Evolutionary conservation across 352 stramenopile species (phyloP).

Genomic region (Phytophthora palmivora): DNA sequence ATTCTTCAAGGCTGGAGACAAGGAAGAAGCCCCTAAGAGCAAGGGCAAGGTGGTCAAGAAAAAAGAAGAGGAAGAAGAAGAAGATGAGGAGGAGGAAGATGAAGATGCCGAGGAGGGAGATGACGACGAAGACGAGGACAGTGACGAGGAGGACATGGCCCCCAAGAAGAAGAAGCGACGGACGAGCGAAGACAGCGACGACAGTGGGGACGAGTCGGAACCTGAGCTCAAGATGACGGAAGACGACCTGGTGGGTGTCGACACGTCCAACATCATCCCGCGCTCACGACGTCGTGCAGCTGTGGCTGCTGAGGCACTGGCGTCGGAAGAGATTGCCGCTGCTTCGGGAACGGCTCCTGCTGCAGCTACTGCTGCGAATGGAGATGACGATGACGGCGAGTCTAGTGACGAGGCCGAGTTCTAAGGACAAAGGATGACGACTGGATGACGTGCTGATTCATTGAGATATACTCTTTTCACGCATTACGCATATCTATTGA

Average conservation of each 20-base stretch:
- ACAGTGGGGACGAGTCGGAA: slow-evolving; percentile 71
- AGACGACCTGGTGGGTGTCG: slow-evolving; percentile 85
- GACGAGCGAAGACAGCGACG: slow-evolving; percentile 66
- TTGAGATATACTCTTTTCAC: slow-evolving; percentile 27
- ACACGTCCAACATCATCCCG: slow-evolving; percentile 90
- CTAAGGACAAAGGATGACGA: slow-evolving; percentile 41
- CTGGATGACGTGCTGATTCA: slow-evolving; percentile 8
- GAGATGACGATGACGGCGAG: slow-evolving; percentile 68
- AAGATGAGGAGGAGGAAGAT: slow-evolving; percentile 39
- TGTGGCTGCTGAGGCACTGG: slow-evolving; percentile 71
- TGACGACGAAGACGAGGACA: slow-evolving; percentile 49
- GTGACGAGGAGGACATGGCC: slow-evolving; percentile 57
- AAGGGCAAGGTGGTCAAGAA: slow-evolving; percentile 44
- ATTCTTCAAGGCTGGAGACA: slow-evolving; percentile 32
- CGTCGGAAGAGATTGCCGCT: slow-evolving; percentile 60
- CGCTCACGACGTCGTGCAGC: slow-evolving; percentile 74
- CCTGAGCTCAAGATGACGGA: slow-evolving; percentile 85
- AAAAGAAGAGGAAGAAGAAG: slow-evolving; percentile 33
- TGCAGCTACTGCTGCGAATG: slow-evolving; percentile 8
- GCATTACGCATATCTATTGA: slow-evolving; percentile 7
- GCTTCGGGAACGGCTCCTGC: slow-evolving; percentile 20
- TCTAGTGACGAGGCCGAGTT: slow-evolving; percentile 89
- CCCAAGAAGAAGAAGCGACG: slow-evolving; percentile 76
- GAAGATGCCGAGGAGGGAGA: slow-evolving; percentile 61
- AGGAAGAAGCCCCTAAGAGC: slow-evolving; percentile 33